Evolutionary conservation across 441 rosid species (phyloP).

Genomic region (Erodium chrysanthum): DNA sequence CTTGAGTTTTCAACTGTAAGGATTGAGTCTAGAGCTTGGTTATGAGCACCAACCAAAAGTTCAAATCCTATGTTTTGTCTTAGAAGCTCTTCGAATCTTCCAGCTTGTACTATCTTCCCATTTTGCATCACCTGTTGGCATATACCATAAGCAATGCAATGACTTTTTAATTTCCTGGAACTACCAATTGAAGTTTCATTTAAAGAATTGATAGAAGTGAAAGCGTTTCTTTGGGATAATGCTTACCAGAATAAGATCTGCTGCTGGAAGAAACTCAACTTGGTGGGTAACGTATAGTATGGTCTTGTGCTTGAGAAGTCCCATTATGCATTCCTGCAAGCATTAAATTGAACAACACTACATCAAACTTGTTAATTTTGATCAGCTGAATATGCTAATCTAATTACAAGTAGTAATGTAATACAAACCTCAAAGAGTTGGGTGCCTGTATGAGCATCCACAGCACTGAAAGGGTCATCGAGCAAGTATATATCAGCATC

Average conservation of each 20-base stretch:
- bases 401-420: background rate
- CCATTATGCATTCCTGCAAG: slow-evolving; percentile 85
- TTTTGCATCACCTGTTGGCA: slow-evolving; percentile 75
- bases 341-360: background rate
- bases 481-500: slow-evolving; percentile 87
- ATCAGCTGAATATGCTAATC: background rate
- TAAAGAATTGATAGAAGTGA: background rate
- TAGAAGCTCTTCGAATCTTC: slow-evolving; percentile 64
- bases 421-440: slow-evolving; percentile 65
- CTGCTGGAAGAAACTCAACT: slow-evolving; percentile 96
- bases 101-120: slow-evolving; percentile 85
- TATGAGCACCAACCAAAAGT: slow-evolving; percentile 84
- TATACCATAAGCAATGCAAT: slow-evolving; percentile 3
- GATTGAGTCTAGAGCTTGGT: slow-evolving; percentile 67
- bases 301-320: slow-evolving; percentile 71
- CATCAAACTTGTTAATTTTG: background rate
- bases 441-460: slow-evolving; percentile 94
- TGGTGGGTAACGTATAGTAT: slow-evolving; percentile 89
- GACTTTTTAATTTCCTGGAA: background rate
- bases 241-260: slow-evolving; percentile 90
- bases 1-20: slow-evolving; percentile 50
- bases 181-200: background rate
- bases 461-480: slow-evolving; percentile 97
- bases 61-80: slow-evolving; percentile 78
- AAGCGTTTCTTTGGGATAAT: background rate